These are phyloP conservation scores for Micractinium conductrix DNA, from an alignment of 139 green algal species.

Conservation along the genomic window DNA sequence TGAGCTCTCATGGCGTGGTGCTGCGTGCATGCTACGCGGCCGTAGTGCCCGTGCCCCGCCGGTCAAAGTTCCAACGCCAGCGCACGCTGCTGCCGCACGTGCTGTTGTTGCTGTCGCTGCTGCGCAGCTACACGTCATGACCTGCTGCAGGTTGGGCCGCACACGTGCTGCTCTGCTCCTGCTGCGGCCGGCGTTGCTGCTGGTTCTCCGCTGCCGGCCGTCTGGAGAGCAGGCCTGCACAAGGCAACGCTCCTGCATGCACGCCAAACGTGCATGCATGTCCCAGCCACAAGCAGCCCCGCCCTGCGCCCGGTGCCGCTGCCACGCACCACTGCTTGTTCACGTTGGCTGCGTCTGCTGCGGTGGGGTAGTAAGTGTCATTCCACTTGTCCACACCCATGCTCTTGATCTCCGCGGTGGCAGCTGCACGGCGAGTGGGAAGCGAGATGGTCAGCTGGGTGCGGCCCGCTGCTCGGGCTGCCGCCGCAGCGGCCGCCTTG, in stretches of 20 bases:
- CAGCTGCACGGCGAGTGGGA: constrained; percentile 11
- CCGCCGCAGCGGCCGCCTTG: too few relatives aligned
- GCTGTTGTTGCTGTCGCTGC: too few relatives aligned
- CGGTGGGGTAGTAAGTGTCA: constrained; percentile 96
- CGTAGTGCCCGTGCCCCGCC: too few relatives aligned
- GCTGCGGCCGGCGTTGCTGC: not conserved
- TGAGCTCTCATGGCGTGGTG: not conserved
- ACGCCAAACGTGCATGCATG: not conserved
- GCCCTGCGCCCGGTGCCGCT: not conserved
- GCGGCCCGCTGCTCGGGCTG: too few relatives aligned
- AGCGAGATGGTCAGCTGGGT: not conserved
- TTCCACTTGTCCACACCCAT: constrained; percentile 85
- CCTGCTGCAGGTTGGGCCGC: not conserved
- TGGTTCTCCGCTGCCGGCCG: not conserved
- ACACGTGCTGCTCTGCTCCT: not conserved
- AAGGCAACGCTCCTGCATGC: too few relatives aligned
- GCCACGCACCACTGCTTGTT: constrained; percentile 87
- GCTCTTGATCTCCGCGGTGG: constrained; percentile 11
- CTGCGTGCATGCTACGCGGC: too few relatives aligned
- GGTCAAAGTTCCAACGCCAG: too few relatives aligned
- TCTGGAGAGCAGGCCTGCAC: too few relatives aligned
- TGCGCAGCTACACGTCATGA: not conserved
- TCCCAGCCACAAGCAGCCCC: too few relatives aligned
- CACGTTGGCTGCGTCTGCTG: constrained; percentile 73
- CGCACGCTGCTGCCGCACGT: too few relatives aligned